These are phyloP conservation scores for Xylaria sp. DNA, from an alignment of 2,329 filamentous ascomycete species.

Conservation along the genomic window DNA sequence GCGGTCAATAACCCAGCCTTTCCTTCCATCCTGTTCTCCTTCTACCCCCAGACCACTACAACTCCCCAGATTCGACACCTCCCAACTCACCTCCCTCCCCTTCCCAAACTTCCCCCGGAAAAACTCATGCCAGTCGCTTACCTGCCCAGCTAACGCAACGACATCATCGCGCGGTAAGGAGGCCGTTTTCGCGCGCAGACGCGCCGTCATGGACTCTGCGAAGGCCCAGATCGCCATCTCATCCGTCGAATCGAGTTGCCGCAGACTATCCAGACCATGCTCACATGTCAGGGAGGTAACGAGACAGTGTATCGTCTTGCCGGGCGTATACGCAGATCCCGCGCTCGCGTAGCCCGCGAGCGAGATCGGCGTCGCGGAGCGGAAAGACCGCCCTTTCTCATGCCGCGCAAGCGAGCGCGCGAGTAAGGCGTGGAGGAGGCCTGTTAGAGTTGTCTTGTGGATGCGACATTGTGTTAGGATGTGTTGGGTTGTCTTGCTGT, in stretches of 20 bases:
- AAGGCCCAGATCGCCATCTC: slow-evolving; percentile 38
- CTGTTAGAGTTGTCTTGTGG: slow-evolving; percentile 43
- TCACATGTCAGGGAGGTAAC: slow-evolving; percentile 35
- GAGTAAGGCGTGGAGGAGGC: slow-evolving; percentile 43
- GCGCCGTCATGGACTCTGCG: slow-evolving; percentile 34
- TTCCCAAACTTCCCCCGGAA: slow-evolving; percentile 40
- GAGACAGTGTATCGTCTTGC: slow-evolving; percentile 36
- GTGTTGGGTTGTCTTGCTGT: slow-evolving; percentile 20
- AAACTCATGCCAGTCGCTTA: slow-evolving; percentile 41
- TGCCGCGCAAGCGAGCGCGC: slow-evolving; percentile 38
- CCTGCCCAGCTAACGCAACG: slow-evolving; percentile 37
- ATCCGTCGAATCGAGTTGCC: slow-evolving; percentile 1
- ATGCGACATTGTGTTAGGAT: slow-evolving; percentile 39
- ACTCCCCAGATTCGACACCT: slow-evolving; percentile 49
- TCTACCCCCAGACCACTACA: background rate
- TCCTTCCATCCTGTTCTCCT: background rate
- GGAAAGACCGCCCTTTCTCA: slow-evolving; percentile 35
- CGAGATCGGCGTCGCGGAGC: slow-evolving; percentile 39
- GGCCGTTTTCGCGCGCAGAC: slow-evolving; percentile 32
- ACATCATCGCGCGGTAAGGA: slow-evolving; percentile 41
- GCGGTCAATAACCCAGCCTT: slow-evolving; percentile 37
- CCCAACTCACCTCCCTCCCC: slow-evolving; percentile 41
- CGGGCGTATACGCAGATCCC: slow-evolving; percentile 24
- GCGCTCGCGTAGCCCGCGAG: slow-evolving; percentile 37
- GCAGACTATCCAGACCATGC: slow-evolving; percentile 12